Evolutionary conservation across 805 yeast species (phyloP).

Genomic region (Helenozyma rhizophorensis): DNA sequence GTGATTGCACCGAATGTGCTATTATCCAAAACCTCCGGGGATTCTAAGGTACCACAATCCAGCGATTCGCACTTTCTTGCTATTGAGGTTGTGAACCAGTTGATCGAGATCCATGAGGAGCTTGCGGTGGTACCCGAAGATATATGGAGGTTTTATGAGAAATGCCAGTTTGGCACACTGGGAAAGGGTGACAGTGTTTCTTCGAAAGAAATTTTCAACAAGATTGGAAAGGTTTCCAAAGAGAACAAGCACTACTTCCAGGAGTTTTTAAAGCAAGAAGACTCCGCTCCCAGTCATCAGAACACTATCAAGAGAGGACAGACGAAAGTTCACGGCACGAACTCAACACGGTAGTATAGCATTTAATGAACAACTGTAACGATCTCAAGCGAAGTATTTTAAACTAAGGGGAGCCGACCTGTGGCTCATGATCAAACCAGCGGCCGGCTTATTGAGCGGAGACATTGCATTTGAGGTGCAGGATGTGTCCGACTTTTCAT

Average conservation of each 20-base stretch:
- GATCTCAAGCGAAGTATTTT: too few relatives aligned
- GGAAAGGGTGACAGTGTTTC: conserved; percentile 16
- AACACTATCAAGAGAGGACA: conserved; percentile 12
- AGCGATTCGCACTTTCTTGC: conserved; percentile 82
- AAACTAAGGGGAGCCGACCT: too few relatives aligned
- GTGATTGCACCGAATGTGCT: conserved; percentile 92
- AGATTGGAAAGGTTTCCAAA: conserved; percentile 27
- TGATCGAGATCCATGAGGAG: conserved; percentile 78
- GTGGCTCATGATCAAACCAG: neutral
- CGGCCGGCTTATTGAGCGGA: conserved; percentile 1
- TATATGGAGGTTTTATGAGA: conserved; percentile 46
- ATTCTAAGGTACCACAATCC: conserved; percentile 20
- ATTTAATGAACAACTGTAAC: too few relatives aligned
- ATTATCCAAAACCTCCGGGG: conserved; percentile 46
- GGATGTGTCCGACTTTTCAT: neutral
- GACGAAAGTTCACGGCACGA: conserved; percentile 7
- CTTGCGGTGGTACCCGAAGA: conserved; percentile 73
- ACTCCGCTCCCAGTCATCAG: conserved; percentile 9
- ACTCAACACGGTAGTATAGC: too few relatives aligned
- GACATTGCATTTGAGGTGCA: neutral
- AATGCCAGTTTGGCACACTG: conserved; percentile 33
- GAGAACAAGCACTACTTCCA: conserved; percentile 30
- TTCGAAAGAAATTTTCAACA: conserved; percentile 35
- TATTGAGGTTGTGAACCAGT: conserved; percentile 81
- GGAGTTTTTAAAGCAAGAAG: conserved; percentile 6